phyloP scores from a whole-genome alignment of 2,329 filamentous ascomycete genomes.

The Aspergillus pseudotamarii region DNA sequence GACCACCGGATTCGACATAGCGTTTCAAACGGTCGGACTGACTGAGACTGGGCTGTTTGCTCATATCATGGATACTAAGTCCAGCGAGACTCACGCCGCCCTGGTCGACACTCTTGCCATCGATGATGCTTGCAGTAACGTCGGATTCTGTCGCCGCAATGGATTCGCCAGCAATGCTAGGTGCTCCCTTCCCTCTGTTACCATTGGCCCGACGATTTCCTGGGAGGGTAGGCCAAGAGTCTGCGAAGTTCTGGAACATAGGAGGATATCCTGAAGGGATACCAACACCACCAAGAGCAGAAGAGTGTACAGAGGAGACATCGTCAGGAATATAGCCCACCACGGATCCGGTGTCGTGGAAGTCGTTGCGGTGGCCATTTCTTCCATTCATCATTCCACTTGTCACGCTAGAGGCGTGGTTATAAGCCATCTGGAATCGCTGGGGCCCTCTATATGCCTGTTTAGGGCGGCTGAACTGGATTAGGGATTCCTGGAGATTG shows the following conservation, averaged over 20 bases:
- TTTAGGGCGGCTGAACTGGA: slow-evolving; percentile 94
- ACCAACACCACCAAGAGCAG: slow-evolving; percentile 82
- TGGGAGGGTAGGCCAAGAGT: slow-evolving; percentile 84
- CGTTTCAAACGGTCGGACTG: slow-evolving; percentile 91
- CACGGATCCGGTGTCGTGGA: slow-evolving; percentile 80
- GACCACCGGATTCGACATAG: slow-evolving; percentile 84
- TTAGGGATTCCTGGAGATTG: slow-evolving; percentile 91
- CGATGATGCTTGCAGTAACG: slow-evolving; percentile 75
- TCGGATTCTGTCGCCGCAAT: slow-evolving; percentile 91
- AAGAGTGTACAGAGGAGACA: slow-evolving; percentile 93
- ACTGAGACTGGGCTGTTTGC: slow-evolving; percentile 72
- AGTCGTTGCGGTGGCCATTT: slow-evolving; percentile 55
- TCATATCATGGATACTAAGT: slow-evolving; percentile 71
- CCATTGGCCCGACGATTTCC: slow-evolving; percentile 67
- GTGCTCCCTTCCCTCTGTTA: slow-evolving; percentile 66
- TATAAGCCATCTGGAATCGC: slow-evolving; percentile 79
- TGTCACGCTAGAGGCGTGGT: slow-evolving; percentile 64
- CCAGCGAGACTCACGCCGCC: slow-evolving; percentile 88
- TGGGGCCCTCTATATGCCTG: slow-evolving; percentile 88
- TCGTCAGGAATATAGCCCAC: slow-evolving; percentile 96
- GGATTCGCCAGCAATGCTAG: slow-evolving; percentile 87
- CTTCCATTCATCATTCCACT: slow-evolving; percentile 56
- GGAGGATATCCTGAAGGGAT: slow-evolving; percentile 82
- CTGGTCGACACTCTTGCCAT: slow-evolving; percentile 70
- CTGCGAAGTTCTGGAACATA: slow-evolving; percentile 93